phyloP scores from a whole-genome alignment of 352 stramenopile species.

The Blastocystis sp. region DNA sequence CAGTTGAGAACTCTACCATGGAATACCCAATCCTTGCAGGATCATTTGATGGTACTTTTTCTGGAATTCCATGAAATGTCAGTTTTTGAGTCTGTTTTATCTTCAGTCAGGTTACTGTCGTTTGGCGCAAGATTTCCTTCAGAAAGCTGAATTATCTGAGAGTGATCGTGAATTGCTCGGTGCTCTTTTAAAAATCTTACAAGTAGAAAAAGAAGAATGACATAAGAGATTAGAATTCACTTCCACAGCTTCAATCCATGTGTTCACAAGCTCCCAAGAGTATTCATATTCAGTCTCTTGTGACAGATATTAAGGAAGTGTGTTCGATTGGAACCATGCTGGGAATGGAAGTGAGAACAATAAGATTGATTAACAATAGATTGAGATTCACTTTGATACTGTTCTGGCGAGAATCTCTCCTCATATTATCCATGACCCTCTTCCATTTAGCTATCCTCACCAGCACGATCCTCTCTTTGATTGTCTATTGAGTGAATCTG shows the following conservation, averaged over 20 bases:
- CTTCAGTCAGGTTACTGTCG: not conserved
- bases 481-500: not conserved
- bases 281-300: not conserved
- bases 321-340: not conserved
- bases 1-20: not conserved
- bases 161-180: not conserved
- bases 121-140: not conserved
- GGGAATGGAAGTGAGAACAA: not conserved
- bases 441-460: not conserved
- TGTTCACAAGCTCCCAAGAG: not conserved
- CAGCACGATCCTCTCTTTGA: not conserved
- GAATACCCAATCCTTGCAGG: not conserved
- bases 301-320: not conserved
- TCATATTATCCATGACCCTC: not conserved
- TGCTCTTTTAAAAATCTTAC: not conserved
- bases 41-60: not conserved
- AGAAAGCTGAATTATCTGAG: not conserved
- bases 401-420: not conserved
- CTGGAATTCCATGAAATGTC: not conserved
- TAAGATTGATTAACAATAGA: not conserved
- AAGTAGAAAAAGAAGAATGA: too few relatives aligned
- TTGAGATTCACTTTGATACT: not conserved
- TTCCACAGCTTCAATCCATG: not conserved
- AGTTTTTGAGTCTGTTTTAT: slow-evolving; percentile 17
- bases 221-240: not conserved